Conservation (phyloP, 2,329 filamentous ascomycete genomes). For the Aspergillus sp. region DNA sequence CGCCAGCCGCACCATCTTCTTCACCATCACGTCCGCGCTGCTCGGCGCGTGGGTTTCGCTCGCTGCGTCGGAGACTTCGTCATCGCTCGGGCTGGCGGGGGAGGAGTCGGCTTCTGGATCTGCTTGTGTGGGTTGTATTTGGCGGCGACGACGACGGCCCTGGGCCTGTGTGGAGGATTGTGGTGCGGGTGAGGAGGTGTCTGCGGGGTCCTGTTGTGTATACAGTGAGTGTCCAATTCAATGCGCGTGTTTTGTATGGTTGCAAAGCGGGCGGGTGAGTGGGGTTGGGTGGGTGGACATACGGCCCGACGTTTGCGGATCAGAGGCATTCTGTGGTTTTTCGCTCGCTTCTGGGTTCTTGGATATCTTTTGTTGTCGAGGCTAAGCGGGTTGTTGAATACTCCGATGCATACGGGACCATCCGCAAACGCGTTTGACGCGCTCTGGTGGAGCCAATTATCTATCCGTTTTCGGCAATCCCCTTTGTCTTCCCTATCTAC, state of each 20-base stretch:
- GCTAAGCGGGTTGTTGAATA: too few species aligned
- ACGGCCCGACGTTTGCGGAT: slow-evolving; percentile 25
- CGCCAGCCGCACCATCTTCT: slow-evolving; percentile 55
- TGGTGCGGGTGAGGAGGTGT: neutral
- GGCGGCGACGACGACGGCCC: slow-evolving; percentile 9
- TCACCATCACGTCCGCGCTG: slow-evolving; percentile 41
- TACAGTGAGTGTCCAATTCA: neutral
- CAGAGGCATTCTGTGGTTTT: slow-evolving; percentile 16
- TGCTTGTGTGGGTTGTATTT: slow-evolving; percentile 5
- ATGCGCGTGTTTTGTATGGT: neutral
- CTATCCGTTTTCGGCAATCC: slow-evolving; percentile 10
- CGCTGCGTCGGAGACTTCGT: slow-evolving; percentile 11
- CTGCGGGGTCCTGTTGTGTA: slow-evolving; percentile 4
- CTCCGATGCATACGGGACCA: neutral
- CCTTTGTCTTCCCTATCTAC: neutral
- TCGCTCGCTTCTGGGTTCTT: neutral
- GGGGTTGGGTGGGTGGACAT: slow-evolving; percentile 3
- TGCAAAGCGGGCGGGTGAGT: neutral
- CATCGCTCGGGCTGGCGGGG: slow-evolving; percentile 3
- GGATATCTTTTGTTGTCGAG: too few species aligned
- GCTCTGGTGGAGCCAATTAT: slow-evolving; percentile 10
- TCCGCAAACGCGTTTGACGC: slow-evolving; percentile 15
- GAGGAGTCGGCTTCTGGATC: slow-evolving; percentile 5
- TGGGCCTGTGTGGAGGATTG: neutral
- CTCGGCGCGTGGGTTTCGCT: slow-evolving; percentile 17